Conservation (phyloP, 345 rosid species). For the Ceriops zippeliana region DNA sequence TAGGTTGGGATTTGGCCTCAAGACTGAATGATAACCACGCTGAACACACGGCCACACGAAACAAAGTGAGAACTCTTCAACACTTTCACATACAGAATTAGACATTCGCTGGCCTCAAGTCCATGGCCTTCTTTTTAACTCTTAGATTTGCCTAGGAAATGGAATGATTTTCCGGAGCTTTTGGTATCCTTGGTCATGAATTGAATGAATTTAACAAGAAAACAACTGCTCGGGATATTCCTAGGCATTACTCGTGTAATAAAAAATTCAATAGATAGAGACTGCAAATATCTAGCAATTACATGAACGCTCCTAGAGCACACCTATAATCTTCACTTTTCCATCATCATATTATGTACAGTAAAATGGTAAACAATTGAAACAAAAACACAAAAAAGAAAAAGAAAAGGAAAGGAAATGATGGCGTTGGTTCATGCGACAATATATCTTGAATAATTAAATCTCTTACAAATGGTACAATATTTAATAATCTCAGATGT, state of each 20-base stretch:
- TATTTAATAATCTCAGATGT: slow-evolving; percentile 26
- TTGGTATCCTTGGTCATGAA: not conserved
- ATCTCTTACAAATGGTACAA: slow-evolving; percentile 26
- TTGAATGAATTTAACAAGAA: not conserved
- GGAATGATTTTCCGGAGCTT: too few species aligned
- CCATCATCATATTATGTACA: slow-evolving; percentile 28
- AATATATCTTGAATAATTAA: slow-evolving; percentile 16
- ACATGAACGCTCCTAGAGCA: slow-evolving; percentile 5
- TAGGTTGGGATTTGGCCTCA: too few species aligned
- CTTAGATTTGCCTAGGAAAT: too few species aligned
- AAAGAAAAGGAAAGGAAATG: slow-evolving; percentile 1
- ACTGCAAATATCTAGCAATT: slow-evolving; percentile 2
- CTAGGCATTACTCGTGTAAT: not conserved
- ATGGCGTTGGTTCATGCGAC: not conserved
- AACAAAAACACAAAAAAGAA: too few species aligned
- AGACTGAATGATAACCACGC: too few species aligned
- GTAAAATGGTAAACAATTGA: not conserved
- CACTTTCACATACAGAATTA: too few species aligned
- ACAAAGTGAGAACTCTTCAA: too few species aligned
- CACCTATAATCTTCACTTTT: not conserved
- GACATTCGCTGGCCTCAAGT: too few species aligned
- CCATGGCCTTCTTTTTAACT: too few species aligned
- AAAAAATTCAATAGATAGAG: slow-evolving; percentile 6
- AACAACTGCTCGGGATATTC: not conserved
- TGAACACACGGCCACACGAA: too few species aligned